Conservation (phyloP, 1,139 yeast genomes). For the Torulaspora pretoriensis region DNA sequence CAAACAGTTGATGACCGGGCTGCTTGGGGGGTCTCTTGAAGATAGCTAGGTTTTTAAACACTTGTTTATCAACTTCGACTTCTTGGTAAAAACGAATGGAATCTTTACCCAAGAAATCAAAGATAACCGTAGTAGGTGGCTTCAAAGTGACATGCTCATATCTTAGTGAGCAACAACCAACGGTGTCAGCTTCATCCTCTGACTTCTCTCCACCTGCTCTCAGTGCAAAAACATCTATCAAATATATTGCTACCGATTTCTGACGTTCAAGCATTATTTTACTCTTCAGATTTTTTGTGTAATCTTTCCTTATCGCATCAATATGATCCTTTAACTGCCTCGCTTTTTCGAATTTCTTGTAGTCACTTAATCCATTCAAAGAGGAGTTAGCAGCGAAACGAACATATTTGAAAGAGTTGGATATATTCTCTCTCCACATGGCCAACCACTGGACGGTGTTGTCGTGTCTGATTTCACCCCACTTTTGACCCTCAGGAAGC, state of each 20-base stretch:
- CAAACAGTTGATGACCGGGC: slow-evolving; percentile 91
- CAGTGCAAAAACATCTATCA: slow-evolving; percentile 89
- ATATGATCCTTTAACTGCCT: slow-evolving; percentile 74
- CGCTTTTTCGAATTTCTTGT: slow-evolving; percentile 89
- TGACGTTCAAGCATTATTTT: slow-evolving; percentile 82
- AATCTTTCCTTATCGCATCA: slow-evolving; percentile 70
- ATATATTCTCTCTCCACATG: slow-evolving; percentile 93
- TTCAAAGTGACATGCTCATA: slow-evolving; percentile 81
- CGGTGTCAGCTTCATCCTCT: slow-evolving; percentile 97
- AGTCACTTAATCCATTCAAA: slow-evolving; percentile 85
- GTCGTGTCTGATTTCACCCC: slow-evolving; percentile 90
- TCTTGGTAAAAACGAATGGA: slow-evolving; percentile 89
- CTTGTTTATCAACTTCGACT: slow-evolving; percentile 85
- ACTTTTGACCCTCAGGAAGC: slow-evolving; percentile 81
- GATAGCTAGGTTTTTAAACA: slow-evolving; percentile 78
- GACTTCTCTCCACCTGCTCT: slow-evolving; percentile 99
- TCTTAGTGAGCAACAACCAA: slow-evolving; percentile 92
- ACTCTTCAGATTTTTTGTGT: slow-evolving; percentile 64
- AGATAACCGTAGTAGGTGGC: slow-evolving; percentile 84
- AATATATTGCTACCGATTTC: slow-evolving; percentile 88
- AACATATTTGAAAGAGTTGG: slow-evolving; percentile 80
- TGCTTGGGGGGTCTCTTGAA: slow-evolving; percentile 84
- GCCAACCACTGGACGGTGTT: slow-evolving; percentile 94
- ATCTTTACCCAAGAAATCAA: slow-evolving; percentile 95
- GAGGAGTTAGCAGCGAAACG: slow-evolving; percentile 90